phyloP scores from a whole-genome alignment of 352 stramenopile species.

The Pythium monospermum region DNA sequence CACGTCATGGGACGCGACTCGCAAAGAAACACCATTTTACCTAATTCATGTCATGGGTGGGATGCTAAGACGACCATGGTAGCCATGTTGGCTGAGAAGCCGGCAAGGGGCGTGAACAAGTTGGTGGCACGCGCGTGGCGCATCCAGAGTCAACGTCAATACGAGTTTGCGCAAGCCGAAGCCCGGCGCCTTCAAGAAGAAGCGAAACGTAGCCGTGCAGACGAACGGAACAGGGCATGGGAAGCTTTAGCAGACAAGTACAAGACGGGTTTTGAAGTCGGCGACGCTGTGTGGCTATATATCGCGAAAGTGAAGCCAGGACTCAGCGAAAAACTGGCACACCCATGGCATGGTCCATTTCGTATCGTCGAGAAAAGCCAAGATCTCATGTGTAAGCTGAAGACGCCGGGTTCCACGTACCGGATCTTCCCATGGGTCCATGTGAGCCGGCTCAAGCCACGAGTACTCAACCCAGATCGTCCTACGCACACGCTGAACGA shows the following conservation, averaged over 20 bases:
- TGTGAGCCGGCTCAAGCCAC: slow-evolving; percentile 22
- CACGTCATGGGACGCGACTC: slow-evolving; percentile 2
- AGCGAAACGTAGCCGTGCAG: not conserved
- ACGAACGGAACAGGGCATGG: not conserved
- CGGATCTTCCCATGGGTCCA: slow-evolving; percentile 20
- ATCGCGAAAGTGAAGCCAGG: not conserved
- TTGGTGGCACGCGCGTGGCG: not conserved
- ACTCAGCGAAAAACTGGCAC: slow-evolving; percentile 17
- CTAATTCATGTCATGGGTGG: slow-evolving; percentile 11
- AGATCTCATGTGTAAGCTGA: slow-evolving; percentile 7
- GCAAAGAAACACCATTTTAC: slow-evolving; percentile 5
- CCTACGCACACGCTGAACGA: not conserved
- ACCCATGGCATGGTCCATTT: slow-evolving; percentile 28
- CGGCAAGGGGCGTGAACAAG: not conserved
- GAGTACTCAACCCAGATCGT: slow-evolving; percentile 3
- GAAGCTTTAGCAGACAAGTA: not conserved
- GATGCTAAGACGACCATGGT: slow-evolving; percentile 10
- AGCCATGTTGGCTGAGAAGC: slow-evolving; percentile 2
- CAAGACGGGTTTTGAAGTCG: slow-evolving; percentile 10
- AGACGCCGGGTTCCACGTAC: slow-evolving; percentile 4
- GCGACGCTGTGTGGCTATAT: slow-evolving; percentile 16
- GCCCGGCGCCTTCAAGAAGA: not conserved
- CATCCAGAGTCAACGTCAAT: not conserved
- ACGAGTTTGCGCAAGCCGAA: not conserved
- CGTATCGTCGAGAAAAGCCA: slow-evolving; percentile 12